Evolutionary conservation across 75 land plant species (phyloP).

Genomic region (Chamaecyparis obtusa): DNA sequence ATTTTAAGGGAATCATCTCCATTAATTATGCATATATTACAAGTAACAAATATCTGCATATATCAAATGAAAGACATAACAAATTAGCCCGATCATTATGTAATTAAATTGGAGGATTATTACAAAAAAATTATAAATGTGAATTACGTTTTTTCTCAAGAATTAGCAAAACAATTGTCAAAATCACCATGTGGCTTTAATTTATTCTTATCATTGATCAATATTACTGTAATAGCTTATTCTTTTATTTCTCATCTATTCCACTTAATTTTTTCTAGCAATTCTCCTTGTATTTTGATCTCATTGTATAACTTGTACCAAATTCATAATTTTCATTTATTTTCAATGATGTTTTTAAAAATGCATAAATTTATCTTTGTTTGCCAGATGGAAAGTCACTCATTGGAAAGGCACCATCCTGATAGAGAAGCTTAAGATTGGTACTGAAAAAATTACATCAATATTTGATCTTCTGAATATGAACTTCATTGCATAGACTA

Average conservation of each 20-base stretch:
- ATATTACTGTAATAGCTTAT: not conserved
- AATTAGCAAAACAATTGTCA: not conserved
- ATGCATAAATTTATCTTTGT: not conserved
- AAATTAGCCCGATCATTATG: too few relatives aligned
- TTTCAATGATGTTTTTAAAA: not conserved
- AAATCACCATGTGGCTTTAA: not conserved
- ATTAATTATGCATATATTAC: too few relatives aligned
- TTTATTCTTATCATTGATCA: not conserved
- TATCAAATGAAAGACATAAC: too few relatives aligned
- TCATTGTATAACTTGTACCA: not conserved
- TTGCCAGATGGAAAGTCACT: not conserved
- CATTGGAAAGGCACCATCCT: not conserved
- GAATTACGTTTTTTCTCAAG: not conserved
- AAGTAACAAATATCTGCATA: too few relatives aligned
- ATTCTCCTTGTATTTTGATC: not conserved
- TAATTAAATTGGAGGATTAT: not conserved
- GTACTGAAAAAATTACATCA: not conserved
- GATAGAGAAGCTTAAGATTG: not conserved
- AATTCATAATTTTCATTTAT: not conserved
- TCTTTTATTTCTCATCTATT: not conserved
- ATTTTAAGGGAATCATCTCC: too few relatives aligned
- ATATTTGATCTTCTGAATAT: not conserved
- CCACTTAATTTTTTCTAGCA: not conserved
- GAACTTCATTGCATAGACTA: not conserved
- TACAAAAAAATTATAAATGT: not conserved